These are phyloP conservation scores for Trichoderma koningii DNA, from an alignment of 2,329 filamentous ascomycete genomes.

Conservation along the genomic window DNA sequence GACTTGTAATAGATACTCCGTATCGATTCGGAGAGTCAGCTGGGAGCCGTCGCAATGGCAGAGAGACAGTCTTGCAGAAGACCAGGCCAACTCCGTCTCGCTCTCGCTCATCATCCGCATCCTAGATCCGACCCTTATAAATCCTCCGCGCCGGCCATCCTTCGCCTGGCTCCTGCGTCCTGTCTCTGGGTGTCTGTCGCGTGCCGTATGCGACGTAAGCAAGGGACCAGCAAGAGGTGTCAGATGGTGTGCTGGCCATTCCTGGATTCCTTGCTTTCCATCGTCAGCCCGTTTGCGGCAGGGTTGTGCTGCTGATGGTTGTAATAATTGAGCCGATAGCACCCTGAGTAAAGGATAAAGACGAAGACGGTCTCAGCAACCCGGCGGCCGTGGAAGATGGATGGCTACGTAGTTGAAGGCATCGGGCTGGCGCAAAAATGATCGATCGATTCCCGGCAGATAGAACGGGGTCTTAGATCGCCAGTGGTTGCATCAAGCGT, in stretches of 20 bases:
- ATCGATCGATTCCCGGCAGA: conserved; percentile 23
- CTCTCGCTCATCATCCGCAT: not conserved
- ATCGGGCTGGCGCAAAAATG: not conserved
- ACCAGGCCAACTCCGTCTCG: not conserved
- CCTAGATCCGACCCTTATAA: not conserved
- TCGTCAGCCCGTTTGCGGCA: conserved; percentile 1
- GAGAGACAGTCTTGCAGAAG: too few species aligned
- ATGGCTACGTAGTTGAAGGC: not conserved
- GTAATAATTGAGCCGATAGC: not conserved
- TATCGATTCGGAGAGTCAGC: not conserved
- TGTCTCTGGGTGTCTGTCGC: not conserved
- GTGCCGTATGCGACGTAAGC: not conserved
- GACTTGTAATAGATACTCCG: too few species aligned
- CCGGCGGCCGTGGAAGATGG: not conserved
- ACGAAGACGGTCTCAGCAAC: not conserved
- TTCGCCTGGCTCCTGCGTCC: not conserved
- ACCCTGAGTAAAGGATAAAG: not conserved
- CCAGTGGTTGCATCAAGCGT: conserved; percentile 10
- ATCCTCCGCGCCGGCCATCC: conserved; percentile 6
- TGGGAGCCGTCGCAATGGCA: not conserved
- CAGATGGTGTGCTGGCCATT: not conserved
- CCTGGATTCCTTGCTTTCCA: not conserved
- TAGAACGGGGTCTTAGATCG: conserved; percentile 6
- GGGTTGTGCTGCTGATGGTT: not conserved
- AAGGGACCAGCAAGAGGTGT: not conserved